These are phyloP conservation scores for Immersiella caudata DNA, from an alignment of 495 filamentous ascomycete genomes.

Conservation along the genomic window DNA sequence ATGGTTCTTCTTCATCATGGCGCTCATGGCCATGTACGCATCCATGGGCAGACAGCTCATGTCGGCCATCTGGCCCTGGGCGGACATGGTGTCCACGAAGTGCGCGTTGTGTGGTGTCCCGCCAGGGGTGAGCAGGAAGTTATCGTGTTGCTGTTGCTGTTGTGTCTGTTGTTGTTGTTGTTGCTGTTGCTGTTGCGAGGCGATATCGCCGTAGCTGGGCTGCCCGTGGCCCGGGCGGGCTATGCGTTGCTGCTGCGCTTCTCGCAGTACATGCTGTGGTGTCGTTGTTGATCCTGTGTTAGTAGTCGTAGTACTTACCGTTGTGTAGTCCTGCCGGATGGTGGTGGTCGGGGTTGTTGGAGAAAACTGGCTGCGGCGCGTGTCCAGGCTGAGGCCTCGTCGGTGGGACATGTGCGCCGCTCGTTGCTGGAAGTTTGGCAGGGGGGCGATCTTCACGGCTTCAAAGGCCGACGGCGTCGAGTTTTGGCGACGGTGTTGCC, in stretches of 20 bases:
- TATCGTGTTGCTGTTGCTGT: slow-evolving; percentile 30
- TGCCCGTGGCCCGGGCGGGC: slow-evolving; percentile 62
- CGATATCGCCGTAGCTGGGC: slow-evolving; percentile 28
- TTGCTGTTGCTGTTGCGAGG: slow-evolving; percentile 26
- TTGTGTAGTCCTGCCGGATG: slow-evolving; percentile 53
- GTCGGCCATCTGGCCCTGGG: slow-evolving; percentile 33
- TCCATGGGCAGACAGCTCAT: slow-evolving; percentile 41
- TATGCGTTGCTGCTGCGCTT: slow-evolving; percentile 73
- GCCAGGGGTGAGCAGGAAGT: slow-evolving; percentile 52
- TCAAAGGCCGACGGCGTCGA: slow-evolving; percentile 81
- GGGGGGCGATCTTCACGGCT: slow-evolving; percentile 62
- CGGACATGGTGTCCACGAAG: slow-evolving; percentile 44
- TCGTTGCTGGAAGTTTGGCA: slow-evolving; percentile 56
- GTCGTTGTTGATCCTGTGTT: slow-evolving; percentile 61
- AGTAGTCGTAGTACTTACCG: slow-evolving; percentile 61
- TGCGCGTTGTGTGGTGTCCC: slow-evolving; percentile 49
- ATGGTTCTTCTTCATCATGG: slow-evolving; percentile 48
- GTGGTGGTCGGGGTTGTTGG: slow-evolving; percentile 43
- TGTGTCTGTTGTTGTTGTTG: slow-evolving; percentile 30
- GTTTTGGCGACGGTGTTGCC: slow-evolving; percentile 83
- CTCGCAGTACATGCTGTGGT: slow-evolving; percentile 66
- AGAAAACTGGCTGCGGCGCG: slow-evolving; percentile 55
- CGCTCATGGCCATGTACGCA: slow-evolving; percentile 47
- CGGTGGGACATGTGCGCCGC: slow-evolving; percentile 59
- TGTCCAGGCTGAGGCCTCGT: slow-evolving; percentile 80